Evolutionary conservation across 2,329 filamentous ascomycete species (phyloP).

Genomic region (Curvularia lunata): DNA sequence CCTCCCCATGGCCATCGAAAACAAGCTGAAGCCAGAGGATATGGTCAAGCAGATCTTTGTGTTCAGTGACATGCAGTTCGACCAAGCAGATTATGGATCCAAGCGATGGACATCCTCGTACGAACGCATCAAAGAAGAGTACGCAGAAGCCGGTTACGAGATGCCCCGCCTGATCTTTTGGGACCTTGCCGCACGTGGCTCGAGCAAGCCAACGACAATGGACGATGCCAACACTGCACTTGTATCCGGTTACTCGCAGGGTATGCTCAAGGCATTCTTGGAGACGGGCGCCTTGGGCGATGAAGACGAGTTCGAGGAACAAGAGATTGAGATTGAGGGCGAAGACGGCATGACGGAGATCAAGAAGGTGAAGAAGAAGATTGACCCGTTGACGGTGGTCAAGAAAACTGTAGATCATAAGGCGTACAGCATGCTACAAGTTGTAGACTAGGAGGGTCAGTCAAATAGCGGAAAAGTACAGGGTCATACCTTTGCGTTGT

Average conservation of each 20-base stretch:
- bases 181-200: constrained; percentile 60
- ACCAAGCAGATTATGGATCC: constrained; percentile 42
- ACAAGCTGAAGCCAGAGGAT: constrained; percentile 60
- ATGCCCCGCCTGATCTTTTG: constrained; percentile 67
- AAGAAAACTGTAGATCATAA: constrained; percentile 58
- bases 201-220: constrained; percentile 59
- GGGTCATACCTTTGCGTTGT: background rate
- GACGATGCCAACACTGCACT: constrained; percentile 56
- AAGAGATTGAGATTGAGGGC: constrained; percentile 42
- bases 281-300: constrained; percentile 56
- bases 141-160: constrained; percentile 60
- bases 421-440: constrained; percentile 62
- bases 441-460: constrained; percentile 56
- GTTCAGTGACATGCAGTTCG: constrained; percentile 68
- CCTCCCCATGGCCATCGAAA: constrained; percentile 59
- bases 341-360: constrained; percentile 40
- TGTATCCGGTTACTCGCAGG: constrained; percentile 65
- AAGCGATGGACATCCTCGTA: constrained; percentile 56
- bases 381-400: constrained; percentile 25
- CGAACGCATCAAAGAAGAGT: constrained; percentile 58
- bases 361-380: constrained; percentile 42
- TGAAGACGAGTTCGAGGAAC: constrained; percentile 51
- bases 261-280: constrained; percentile 64
- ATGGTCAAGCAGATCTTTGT: constrained; percentile 69
- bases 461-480: background rate